phyloP scores from a whole-genome alignment of 2,329 filamentous ascomycete genomes.

The Harringtonia aguacate region DNA sequence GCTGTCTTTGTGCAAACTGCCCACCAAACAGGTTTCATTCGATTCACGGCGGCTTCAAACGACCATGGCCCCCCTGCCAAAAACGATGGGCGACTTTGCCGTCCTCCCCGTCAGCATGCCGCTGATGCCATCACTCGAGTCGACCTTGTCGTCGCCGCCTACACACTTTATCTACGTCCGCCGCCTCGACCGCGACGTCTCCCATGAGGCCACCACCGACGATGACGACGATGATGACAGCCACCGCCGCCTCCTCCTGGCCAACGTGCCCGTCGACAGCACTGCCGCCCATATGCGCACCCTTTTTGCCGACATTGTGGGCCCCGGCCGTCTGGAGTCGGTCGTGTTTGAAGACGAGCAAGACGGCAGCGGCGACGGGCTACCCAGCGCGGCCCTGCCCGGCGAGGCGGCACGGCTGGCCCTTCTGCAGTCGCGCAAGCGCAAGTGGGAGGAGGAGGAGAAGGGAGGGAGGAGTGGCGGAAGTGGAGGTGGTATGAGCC shows the following conservation, averaged over 20 bases:
- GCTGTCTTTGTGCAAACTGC: too few species aligned
- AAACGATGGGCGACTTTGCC: slow-evolving; percentile 46
- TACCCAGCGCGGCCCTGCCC: slow-evolving; percentile 29
- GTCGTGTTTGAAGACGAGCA: slow-evolving; percentile 61
- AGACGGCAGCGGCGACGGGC: background rate
- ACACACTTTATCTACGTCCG: slow-evolving; percentile 83
- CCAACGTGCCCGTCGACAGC: slow-evolving; percentile 78
- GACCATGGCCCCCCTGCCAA: slow-evolving; percentile 23
- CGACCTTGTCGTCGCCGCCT: slow-evolving; percentile 31
- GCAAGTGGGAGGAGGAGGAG: slow-evolving; percentile 27
- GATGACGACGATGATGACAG: slow-evolving; percentile 61
- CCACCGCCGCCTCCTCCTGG: slow-evolving; percentile 80
- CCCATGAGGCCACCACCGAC: too few species aligned
- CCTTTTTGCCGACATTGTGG: slow-evolving; percentile 64
- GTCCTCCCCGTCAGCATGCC: slow-evolving; percentile 60
- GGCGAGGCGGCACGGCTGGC: slow-evolving; percentile 28
- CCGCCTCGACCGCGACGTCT: slow-evolving; percentile 68
- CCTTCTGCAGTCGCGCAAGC: slow-evolving; percentile 34
- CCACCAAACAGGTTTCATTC: too few species aligned
- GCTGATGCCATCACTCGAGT: slow-evolving; percentile 45
- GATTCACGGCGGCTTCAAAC: background rate
- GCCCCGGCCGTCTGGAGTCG: slow-evolving; percentile 66
- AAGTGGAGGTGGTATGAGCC: too few species aligned
- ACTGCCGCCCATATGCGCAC: slow-evolving; percentile 66
- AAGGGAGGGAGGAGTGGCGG: background rate